These are phyloP conservation scores for Cucumis variabilis DNA, from an alignment of 331 rosid genomes.

Conservation along the genomic window DNA sequence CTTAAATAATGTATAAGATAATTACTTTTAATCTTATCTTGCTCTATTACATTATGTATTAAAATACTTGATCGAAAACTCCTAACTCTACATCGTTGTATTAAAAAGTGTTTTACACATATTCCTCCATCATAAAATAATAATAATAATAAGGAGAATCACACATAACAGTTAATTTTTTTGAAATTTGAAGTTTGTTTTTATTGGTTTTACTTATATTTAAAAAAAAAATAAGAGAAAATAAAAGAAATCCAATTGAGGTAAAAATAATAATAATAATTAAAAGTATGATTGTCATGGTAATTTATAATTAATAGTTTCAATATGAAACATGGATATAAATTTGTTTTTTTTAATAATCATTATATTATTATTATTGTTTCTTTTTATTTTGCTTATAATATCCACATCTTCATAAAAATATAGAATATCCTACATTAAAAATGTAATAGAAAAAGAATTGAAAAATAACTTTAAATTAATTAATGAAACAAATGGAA, in stretches of 20 bases:
- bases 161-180: too few relatives aligned
- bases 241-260: background rate
- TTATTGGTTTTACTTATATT: too few relatives aligned
- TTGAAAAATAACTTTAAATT: background rate
- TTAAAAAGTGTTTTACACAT: too few relatives aligned
- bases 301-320: background rate
- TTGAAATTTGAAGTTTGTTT: too few relatives aligned
- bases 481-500: constrained; percentile 5
- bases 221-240: too few relatives aligned
- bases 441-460: background rate
- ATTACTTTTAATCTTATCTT: too few relatives aligned
- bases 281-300: background rate
- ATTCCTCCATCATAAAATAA: too few relatives aligned
- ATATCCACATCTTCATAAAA: background rate
- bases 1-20: too few relatives aligned
- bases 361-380: background rate
- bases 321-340: background rate
- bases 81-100: too few relatives aligned
- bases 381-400: background rate
- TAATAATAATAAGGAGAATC: too few relatives aligned
- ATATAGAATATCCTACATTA: background rate
- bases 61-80: background rate
- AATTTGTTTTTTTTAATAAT: background rate
- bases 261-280: background rate
- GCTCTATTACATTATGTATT: too few relatives aligned